phyloP scores from a whole-genome alignment of 2,329 filamentous ascomycete species.

The Trichoderma sp. region DNA sequence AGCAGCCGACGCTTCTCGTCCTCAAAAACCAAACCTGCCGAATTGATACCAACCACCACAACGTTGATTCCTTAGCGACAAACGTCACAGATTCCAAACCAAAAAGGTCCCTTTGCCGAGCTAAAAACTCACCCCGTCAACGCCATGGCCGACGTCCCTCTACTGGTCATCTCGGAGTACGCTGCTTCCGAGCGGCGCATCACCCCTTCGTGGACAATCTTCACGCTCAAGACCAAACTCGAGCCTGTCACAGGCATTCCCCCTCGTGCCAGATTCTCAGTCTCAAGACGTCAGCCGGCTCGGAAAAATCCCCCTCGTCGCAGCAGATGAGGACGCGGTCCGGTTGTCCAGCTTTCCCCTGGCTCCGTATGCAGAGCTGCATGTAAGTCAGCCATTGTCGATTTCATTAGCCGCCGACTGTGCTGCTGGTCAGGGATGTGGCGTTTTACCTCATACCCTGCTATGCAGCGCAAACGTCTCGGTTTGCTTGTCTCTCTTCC shows the following conservation, averaged over 20 bases:
- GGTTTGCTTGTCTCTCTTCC: not conserved
- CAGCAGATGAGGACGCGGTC: slow-evolving; percentile 70
- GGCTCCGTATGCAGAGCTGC: slow-evolving; percentile 74
- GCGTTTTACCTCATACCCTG: slow-evolving; percentile 1
- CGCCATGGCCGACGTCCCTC: slow-evolving; percentile 69
- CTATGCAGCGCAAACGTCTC: slow-evolving; percentile 25
- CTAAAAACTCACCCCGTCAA: slow-evolving; percentile 27
- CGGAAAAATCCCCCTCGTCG: slow-evolving; percentile 66
- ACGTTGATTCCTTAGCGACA: not conserved
- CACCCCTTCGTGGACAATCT: slow-evolving; percentile 88
- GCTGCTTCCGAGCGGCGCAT: slow-evolving; percentile 85
- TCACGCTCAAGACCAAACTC: slow-evolving; percentile 80
- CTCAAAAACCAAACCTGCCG: not conserved
- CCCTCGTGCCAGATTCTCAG: slow-evolving; percentile 74
- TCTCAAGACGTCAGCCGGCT: slow-evolving; percentile 59
- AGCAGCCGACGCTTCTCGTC: not conserved
- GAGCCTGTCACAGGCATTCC: slow-evolving; percentile 93
- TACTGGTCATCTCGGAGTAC: slow-evolving; percentile 74
- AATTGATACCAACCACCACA: not conserved
- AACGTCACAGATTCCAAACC: not conserved
- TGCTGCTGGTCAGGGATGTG: slow-evolving; percentile 11
- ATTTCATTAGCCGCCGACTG: slow-evolving; percentile 24
- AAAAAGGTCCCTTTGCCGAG: not conserved
- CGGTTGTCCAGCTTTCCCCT: slow-evolving; percentile 66
- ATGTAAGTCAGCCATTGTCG: slow-evolving; percentile 59